Conservation (phyloP, 805 yeast species). For the Candida glaebosa region DNA sequence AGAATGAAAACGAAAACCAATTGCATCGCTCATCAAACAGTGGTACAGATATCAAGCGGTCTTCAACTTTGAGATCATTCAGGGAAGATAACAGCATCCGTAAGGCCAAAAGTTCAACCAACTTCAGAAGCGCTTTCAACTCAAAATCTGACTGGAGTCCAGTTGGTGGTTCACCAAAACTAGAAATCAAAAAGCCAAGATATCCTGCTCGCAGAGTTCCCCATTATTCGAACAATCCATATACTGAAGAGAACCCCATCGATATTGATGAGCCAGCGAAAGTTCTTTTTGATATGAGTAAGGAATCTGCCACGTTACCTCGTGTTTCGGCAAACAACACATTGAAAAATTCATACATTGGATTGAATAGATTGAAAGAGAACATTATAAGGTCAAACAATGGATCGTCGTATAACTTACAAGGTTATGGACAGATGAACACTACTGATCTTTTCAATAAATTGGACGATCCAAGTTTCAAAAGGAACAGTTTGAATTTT, state of each 20-base stretch:
- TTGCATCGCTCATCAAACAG: neutral
- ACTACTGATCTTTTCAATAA: slow-evolving; percentile 1
- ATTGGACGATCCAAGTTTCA: slow-evolving; percentile 1
- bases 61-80: neutral
- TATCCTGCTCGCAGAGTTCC: slow-evolving; percentile 22
- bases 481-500: slow-evolving; percentile 1
- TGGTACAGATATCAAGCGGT: neutral
- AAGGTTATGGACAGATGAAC: neutral
- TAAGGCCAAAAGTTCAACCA: slow-evolving; percentile 35
- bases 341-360: slow-evolving; percentile 34
- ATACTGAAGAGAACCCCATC: slow-evolving; percentile 5
- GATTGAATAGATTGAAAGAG: slow-evolving; percentile 37
- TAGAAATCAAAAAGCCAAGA: slow-evolving; percentile 9
- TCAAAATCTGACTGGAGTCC: slow-evolving; percentile 3
- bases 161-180: slow-evolving; percentile 1
- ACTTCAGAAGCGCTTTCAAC: slow-evolving; percentile 16
- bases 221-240: slow-evolving; percentile 21
- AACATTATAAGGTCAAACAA: slow-evolving; percentile 17
- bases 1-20: slow-evolving; percentile 6
- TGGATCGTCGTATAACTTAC: slow-evolving; percentile 13
- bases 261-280: slow-evolving; percentile 2
- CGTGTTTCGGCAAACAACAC: slow-evolving; percentile 23
- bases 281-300: slow-evolving; percentile 4
- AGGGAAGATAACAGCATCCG: slow-evolving; percentile 13
- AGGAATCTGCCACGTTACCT: slow-evolving; percentile 34